Evolutionary conservation across 768 basidiomycete species (phyloP).

Genomic region (Trametes cubensis): DNA sequence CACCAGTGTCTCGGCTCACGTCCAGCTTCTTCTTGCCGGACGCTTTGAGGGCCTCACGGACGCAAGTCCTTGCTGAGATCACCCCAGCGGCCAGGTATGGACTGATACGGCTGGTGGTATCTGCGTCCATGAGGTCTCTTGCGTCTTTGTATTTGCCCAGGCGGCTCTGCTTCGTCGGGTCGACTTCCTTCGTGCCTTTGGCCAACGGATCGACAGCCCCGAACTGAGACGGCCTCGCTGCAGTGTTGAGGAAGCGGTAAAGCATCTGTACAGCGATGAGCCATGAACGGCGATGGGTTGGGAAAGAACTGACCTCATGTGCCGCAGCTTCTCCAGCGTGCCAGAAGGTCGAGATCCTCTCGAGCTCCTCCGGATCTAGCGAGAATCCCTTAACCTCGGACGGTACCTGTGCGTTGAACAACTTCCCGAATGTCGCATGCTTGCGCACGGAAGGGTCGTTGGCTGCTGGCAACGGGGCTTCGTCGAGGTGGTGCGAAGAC

Average conservation of each 20-base stretch:
- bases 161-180: slow-evolving; percentile 47
- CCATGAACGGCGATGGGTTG: background rate
- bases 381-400: slow-evolving; percentile 67
- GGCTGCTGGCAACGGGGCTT: slow-evolving; percentile 42
- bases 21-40: slow-evolving; percentile 57
- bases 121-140: slow-evolving; percentile 70
- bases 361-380: slow-evolving; percentile 52
- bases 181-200: slow-evolving; percentile 45
- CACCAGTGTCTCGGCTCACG: slow-evolving; percentile 55
- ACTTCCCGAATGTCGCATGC: slow-evolving; percentile 45
- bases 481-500: slow-evolving; percentile 24
- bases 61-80: slow-evolving; percentile 71
- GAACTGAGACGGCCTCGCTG: slow-evolving; percentile 61
- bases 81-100: slow-evolving; percentile 85
- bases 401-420: slow-evolving; percentile 68
- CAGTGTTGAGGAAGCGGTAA: slow-evolving; percentile 69
- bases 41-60: slow-evolving; percentile 63
- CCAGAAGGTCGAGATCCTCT: slow-evolving; percentile 68
- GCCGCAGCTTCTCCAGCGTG: slow-evolving; percentile 78
- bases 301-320: slow-evolving; percentile 47
- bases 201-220: slow-evolving; percentile 63
- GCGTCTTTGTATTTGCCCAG: slow-evolving; percentile 60
- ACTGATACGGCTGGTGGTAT: slow-evolving; percentile 81
- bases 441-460: slow-evolving; percentile 55
- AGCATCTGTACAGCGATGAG: slow-evolving; percentile 54